Base-by-base conservation (phyloP, 176 grass and related monocot genomes). In the Areca catechu region DNA sequence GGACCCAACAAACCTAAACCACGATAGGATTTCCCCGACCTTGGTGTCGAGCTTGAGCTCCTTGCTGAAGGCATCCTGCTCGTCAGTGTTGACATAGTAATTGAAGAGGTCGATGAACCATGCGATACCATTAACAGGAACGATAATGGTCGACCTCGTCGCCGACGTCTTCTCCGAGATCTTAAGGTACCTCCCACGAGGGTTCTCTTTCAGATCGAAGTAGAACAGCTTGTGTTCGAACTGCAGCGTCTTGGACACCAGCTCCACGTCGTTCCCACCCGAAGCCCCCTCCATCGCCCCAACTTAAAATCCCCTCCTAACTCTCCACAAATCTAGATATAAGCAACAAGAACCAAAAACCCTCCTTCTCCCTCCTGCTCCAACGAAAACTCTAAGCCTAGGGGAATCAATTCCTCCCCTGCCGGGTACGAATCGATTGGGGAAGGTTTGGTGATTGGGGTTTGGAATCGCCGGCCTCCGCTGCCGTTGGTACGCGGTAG, bases 141-240 rank as follows among this genome's bases (percentile, higher is more conserved):
- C 78, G 71, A 98, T 98, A 74, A 93, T 98, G 63, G 88, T 93
- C 55, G 94, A 98, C 70, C 94, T 80, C 73, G 84, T 89, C 29
- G 94, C 79, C 15, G 84, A 83, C 4, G 88, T 92, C 74, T 98
- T 98, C 88, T 98, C 88, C 18, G 88, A 92, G 74, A 98, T 85
- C 84, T 98, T 98, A 30, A 98, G 85, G 73, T 98, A 98, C 76
- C 83, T 83, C 20, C 93, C 93, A 57, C 93, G 57, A 15, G 93
- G 84, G 50, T 98, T 98, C 88, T 98, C 93, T 70, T 98, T 98
- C 48, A 98, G 84, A 83, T 98, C 93, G 76, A 98, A 98, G 73
- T 98, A 98, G 88, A 92, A 98, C 21, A 98, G 68, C 70, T 98
- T 98, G 78, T 98, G 93, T 69, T 98, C 93, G 62, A 98, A 98